These are phyloP conservation scores for Schoenoplectus tabernaemontani DNA, from an alignment of 202 grass and related monocot genomes.

Conservation along the genomic window DNA sequence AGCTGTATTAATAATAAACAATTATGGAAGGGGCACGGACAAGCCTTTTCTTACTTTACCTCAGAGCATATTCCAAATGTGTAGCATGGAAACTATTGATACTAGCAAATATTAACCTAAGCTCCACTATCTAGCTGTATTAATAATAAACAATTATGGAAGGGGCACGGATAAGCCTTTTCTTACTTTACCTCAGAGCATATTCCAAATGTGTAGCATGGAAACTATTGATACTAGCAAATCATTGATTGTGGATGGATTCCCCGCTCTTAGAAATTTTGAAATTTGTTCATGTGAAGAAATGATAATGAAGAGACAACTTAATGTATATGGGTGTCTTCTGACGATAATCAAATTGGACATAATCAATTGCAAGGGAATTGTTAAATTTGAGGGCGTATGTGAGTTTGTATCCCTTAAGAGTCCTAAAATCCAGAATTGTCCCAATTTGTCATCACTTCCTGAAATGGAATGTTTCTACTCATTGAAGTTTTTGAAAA, in stretches of 20 bases:
- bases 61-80: not conserved
- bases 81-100: not conserved
- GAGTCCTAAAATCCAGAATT: not conserved
- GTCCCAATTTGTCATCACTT: not conserved
- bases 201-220: not conserved
- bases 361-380: not conserved
- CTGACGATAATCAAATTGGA: not conserved
- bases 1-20: not conserved
- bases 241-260: not conserved
- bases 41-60: not conserved
- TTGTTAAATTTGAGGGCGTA: not conserved
- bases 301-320: not conserved
- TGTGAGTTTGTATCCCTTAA: not conserved
- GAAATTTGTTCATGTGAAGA: not conserved
- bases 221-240: not conserved
- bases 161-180: too few relatives aligned
- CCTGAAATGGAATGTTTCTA: slow-evolving; percentile 1
- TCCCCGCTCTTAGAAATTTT: not conserved
- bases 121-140: not conserved
- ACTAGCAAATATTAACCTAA: too few relatives aligned
- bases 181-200: not conserved
- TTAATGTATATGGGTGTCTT: not conserved
- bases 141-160: not conserved
- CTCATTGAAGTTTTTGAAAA: not conserved
- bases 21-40: not conserved